These are phyloP conservation scores for Leccinum ponderosum DNA, from an alignment of 1,284 basidiomycete genomes.

Conservation along the genomic window DNA sequence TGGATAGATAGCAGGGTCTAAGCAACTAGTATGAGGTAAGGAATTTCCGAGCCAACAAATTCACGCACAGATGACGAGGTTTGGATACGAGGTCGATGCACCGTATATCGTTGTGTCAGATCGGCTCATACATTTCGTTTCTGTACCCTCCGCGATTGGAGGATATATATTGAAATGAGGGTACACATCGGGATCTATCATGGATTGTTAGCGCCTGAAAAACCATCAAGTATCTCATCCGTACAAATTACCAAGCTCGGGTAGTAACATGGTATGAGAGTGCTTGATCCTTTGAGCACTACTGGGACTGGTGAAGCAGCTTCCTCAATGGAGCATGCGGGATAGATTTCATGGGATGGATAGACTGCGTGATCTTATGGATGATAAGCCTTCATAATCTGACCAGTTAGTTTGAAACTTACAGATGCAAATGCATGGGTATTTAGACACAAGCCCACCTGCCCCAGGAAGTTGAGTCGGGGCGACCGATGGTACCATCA, in stretches of 20 bases:
- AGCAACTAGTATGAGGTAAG: neutral
- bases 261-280: constrained; percentile 8
- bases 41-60: neutral
- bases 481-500: neutral
- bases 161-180: constrained; percentile 51
- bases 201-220: constrained; percentile 14
- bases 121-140: neutral
- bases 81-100: constrained; percentile 18
- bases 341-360: constrained; percentile 33
- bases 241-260: constrained; percentile 29
- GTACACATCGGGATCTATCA: constrained; percentile 43
- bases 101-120: neutral
- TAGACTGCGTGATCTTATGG: constrained; percentile 30
- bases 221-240: constrained; percentile 2
- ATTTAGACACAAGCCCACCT: constrained; percentile 14
- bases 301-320: constrained; percentile 3
- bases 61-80: constrained; percentile 26
- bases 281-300: neutral
- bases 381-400: constrained; percentile 5
- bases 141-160: neutral
- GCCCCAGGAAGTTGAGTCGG: constrained; percentile 13
- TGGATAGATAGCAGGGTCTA: constrained; percentile 33
- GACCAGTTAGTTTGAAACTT: constrained; percentile 8
- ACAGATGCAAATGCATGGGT: constrained; percentile 28
- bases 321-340: constrained; percentile 14